A percentile compares a stretch with the other conserved stretches of the same genome.
Conservation (phyloP, 495 filamentous ascomycete genomes). For the Aspergillus affinis region DNA sequence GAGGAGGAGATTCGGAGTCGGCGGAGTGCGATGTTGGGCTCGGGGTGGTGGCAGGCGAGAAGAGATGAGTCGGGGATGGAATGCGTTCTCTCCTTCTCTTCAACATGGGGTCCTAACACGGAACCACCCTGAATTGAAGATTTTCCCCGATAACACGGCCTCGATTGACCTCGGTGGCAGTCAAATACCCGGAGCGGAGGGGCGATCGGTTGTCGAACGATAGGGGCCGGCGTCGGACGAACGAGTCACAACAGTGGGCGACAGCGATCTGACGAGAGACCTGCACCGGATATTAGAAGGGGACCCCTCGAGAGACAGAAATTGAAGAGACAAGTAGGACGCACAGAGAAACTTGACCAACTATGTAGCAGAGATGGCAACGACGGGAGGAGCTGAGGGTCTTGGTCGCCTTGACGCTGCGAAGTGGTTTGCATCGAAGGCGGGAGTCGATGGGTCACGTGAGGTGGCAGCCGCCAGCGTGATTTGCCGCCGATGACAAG, state of each 20-base stretch:
- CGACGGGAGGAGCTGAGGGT: constrained; percentile 19
- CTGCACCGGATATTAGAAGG: constrained; percentile 20
- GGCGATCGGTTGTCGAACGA: constrained; percentile 18
- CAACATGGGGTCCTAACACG: constrained; percentile 47
- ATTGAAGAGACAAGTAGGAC: constrained; percentile 11
- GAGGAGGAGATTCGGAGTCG: constrained; percentile 25
- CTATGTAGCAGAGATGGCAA: constrained; percentile 21
- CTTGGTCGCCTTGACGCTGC: constrained; percentile 27
- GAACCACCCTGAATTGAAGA: constrained; percentile 32
- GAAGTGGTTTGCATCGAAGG: constrained; percentile 45
- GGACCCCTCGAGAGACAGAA: background rate
- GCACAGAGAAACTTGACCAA: constrained; percentile 11
- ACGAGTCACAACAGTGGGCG: constrained; percentile 32
- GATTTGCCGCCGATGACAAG: constrained; percentile 30
- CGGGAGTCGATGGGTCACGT: constrained; percentile 41
- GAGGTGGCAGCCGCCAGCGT: constrained; percentile 20
- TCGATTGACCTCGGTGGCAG: constrained; percentile 7
- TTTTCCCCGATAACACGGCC: constrained; percentile 1
- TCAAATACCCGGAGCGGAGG: constrained; percentile 5
- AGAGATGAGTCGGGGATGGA: constrained; percentile 40
- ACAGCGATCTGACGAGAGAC: constrained; percentile 18
- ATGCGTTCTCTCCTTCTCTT: constrained; percentile 54
- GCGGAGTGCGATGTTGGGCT: constrained; percentile 21
- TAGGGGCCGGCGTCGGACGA: constrained; percentile 35
- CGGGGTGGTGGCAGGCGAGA: constrained; percentile 27